phyloP scores from a whole-genome alignment of 2,329 filamentous ascomycete species.

The Madurella mycetomatis region DNA sequence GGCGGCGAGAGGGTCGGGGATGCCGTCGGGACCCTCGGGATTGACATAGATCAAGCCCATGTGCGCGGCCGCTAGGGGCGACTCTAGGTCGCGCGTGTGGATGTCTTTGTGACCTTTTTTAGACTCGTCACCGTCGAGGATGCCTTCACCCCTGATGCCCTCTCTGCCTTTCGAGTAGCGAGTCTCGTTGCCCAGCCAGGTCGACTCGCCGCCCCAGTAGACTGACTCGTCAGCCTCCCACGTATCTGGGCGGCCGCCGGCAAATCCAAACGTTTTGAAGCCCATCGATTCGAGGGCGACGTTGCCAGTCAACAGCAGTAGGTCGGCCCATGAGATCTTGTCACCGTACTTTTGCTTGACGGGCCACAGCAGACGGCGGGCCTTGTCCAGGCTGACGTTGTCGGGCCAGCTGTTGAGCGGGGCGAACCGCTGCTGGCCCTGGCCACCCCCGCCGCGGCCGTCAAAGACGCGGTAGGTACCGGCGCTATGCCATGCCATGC shows the following conservation, averaged over 20 bases:
- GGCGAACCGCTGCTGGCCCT: conserved; percentile 74
- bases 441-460: conserved; percentile 68
- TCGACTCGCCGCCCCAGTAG: conserved; percentile 73
- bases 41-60: conserved; percentile 83
- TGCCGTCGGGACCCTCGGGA: conserved; percentile 70
- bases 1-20: conserved; percentile 64
- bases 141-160: conserved; percentile 36
- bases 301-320: conserved; percentile 68
- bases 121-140: conserved; percentile 31
- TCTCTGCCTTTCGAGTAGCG: conserved; percentile 56
- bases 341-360: conserved; percentile 82
- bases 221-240: conserved; percentile 72
- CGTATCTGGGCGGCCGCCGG: conserved; percentile 65
- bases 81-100: conserved; percentile 61
- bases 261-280: conserved; percentile 68
- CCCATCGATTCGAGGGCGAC: conserved; percentile 75
- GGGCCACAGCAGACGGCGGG: conserved; percentile 71
- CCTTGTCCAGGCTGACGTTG: conserved; percentile 75
- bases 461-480: conserved; percentile 74
- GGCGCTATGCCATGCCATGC: conserved; percentile 77
- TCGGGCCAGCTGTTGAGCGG: conserved; percentile 81
- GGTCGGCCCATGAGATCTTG: conserved; percentile 77
- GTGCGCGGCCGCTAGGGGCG: conserved; percentile 62
- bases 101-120: conserved; percentile 43
- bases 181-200: conserved; percentile 70